phyloP scores from a whole-genome alignment of 2,329 filamentous ascomycete species.

The Cladophialophora exuberans region DNA sequence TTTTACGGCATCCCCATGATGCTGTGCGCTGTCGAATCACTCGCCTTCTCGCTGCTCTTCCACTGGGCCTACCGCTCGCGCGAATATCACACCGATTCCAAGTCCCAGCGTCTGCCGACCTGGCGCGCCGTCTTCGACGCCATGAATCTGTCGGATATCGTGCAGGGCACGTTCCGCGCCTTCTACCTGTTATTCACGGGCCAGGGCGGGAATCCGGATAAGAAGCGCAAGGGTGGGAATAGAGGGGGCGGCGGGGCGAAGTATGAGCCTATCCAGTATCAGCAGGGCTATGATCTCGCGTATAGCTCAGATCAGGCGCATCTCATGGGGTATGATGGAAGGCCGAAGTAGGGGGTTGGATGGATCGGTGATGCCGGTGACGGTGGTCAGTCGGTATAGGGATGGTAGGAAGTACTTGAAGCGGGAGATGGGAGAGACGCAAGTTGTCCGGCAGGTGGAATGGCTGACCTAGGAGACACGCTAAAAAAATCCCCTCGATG shows the following conservation, averaged over 20 bases:
- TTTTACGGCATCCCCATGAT: slow-evolving; percentile 77
- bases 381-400: neutral
- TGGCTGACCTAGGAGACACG: neutral
- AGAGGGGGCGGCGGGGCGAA: neutral
- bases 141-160: slow-evolving; percentile 11
- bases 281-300: neutral
- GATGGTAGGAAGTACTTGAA: neutral
- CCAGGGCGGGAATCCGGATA: neutral
- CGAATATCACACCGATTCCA: slow-evolving; percentile 8
- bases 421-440: neutral
- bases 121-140: slow-evolving; percentile 6
- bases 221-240: neutral
- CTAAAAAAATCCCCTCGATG: no score
- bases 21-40: slow-evolving; percentile 81
- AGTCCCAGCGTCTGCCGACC: neutral
- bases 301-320: neutral
- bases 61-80: slow-evolving; percentile 74
- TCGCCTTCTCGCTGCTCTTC: slow-evolving; percentile 74
- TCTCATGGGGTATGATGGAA: neutral
- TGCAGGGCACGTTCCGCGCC: neutral
- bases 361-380: neutral
- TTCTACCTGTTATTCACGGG: neutral
- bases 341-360: neutral
- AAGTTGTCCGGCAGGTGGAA: neutral
- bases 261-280: neutral